These are phyloP conservation scores for Solidago caesia DNA, from an alignment of 129 eudicot species.

Conservation along the genomic window DNA sequence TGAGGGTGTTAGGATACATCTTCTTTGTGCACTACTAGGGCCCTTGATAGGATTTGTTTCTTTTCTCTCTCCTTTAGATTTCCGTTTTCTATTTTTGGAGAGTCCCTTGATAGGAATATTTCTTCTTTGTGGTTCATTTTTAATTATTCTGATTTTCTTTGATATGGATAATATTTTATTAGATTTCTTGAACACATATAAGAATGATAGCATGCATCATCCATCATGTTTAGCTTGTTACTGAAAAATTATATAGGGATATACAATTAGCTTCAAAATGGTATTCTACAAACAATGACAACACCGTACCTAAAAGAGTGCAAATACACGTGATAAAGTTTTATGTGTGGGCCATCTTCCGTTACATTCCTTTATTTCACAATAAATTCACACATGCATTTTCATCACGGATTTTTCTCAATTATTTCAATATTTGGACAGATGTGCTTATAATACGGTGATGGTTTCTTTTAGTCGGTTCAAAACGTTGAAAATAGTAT, in stretches of 20 bases:
- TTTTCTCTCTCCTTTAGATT: too few relatives aligned
- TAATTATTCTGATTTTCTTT: neutral
- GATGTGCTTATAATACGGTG: slow-evolving; percentile 1
- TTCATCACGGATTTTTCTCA: neutral
- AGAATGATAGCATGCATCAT: neutral
- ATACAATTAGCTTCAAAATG: neutral
- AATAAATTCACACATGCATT: neutral
- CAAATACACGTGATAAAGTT: slow-evolving; percentile 1
- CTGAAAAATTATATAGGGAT: neutral
- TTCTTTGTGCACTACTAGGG: neutral
- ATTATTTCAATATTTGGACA: neutral
- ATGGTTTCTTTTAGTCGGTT: neutral
- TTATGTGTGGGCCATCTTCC: slow-evolving; percentile 1
- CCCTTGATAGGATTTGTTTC: neutral
- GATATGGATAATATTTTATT: neutral
- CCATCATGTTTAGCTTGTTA: neutral
- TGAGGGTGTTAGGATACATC: neutral
- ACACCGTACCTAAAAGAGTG: neutral
- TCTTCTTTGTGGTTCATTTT: neutral
- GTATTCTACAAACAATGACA: neutral
- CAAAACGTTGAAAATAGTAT: slow-evolving; percentile 6
- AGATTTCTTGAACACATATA: neutral
- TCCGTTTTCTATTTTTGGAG: too few relatives aligned
- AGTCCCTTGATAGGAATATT: neutral
- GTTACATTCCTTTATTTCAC: neutral